Conservation (phyloP, 306 rosid genomes). For the Pyrus betulifolia region DNA sequence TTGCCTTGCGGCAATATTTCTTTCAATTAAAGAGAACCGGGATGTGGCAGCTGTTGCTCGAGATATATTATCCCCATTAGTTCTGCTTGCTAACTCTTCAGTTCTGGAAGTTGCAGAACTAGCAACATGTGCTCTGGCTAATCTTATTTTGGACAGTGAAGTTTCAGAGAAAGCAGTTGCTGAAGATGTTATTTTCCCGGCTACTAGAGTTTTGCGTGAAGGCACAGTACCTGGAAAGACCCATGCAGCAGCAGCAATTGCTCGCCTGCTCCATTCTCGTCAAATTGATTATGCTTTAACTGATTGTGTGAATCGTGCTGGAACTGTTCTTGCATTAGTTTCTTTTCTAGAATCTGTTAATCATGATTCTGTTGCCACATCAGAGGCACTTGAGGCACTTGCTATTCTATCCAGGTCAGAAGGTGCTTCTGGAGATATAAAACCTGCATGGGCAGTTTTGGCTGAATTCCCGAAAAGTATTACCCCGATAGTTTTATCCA, state of each 20-base stretch:
- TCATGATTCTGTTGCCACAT: constrained; percentile 54
- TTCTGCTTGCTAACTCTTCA: constrained; percentile 64
- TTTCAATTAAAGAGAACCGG: constrained; percentile 84
- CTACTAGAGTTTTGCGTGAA: constrained; percentile 79
- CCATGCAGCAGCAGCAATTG: constrained; percentile 91
- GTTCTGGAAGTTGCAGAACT: constrained; percentile 81
- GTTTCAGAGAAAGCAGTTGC: constrained; percentile 67
- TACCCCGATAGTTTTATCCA: constrained; percentile 70
- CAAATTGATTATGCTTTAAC: constrained; percentile 53
- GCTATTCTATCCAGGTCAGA: constrained; percentile 76
- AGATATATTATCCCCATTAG: constrained; percentile 53
- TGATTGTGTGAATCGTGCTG: constrained; percentile 76
- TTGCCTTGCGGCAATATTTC: constrained; percentile 85
- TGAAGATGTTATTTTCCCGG: constrained; percentile 82
- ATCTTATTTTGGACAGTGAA: constrained; percentile 78
- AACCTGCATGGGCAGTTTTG: constrained; percentile 88
- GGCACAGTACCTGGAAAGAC: constrained; percentile 74
- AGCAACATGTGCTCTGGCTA: constrained; percentile 85
- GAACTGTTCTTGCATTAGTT: constrained; percentile 87
- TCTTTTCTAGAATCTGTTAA: constrained; percentile 71
- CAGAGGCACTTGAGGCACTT: constrained; percentile 91
- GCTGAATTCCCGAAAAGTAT: constrained; percentile 76
- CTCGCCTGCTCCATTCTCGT: constrained; percentile 77
- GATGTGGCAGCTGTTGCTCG: constrained; percentile 75
- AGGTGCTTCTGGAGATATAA: constrained; percentile 40